Base-by-base conservation (phyloP, 2,329 filamentous ascomycete genomes). In the Trichoderma polysporum region DNA sequence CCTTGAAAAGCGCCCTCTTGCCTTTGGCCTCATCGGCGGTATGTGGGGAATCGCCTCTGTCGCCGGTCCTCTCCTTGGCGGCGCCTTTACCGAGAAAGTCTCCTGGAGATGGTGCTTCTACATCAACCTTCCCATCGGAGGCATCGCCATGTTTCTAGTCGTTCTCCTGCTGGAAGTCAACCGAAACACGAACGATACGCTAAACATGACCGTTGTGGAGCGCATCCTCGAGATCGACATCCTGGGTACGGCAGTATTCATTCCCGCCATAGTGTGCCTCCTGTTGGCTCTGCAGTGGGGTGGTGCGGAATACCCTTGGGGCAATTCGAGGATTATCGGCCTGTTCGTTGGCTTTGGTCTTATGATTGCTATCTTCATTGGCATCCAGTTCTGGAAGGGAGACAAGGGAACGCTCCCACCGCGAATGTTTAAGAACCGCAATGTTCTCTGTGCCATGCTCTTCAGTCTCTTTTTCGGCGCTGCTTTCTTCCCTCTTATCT, bases 251-350 rank as follows among this genome's bases (percentile, higher is more conserved):
- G 73, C 74, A n/a, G 75, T 85, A 67, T 80, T 87, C 71, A 79
- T 86, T 31, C 83, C 85, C 1, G 80, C 81, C 41, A 79, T 87
- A 53, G 74, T 87, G 68, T 84, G 81, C 70, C 77, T 87, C 13
- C 76, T 88, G 9, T 78, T 88, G 4, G 85, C 84, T 8, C 77
- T 88, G 41, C 82, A 88, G 70, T 88, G 84, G 82, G 86, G 85
- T 15, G 86, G 86, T 9, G 77, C 81, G 45, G 74, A 81, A 27
- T 83, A 84, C 64, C 59, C 85, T 4, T 88, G 85, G 86, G 77
- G 73, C 66, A 80, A 78, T 74, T 74, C 79, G 13, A 77, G 75
- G 27, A 78, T 86, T 58, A 83, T 87, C 41, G 84, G 83, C 1
- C 76, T 87, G 22, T 82, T 88, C 63, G 77, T 82, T 9, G 82